Conservation (phyloP, 495 filamentous ascomycete genomes). For the Pseudoneurospora amorphoporcata region DNA sequence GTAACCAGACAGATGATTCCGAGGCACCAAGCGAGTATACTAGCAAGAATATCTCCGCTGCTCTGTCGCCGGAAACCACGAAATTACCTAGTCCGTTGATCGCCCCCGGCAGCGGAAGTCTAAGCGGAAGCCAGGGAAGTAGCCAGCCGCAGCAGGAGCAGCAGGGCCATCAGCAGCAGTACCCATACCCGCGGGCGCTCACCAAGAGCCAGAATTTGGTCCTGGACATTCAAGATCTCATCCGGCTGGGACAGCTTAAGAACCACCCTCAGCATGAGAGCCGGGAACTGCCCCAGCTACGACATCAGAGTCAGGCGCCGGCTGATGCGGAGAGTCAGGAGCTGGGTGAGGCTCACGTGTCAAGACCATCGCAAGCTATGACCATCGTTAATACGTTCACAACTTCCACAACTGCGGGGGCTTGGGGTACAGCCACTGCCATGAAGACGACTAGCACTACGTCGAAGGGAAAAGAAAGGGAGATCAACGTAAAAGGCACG, state of each 20-base stretch:
- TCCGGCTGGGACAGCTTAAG: not conserved
- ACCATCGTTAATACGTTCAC: not conserved
- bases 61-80: not conserved
- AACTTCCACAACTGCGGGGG: not conserved
- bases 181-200: not conserved
- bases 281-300: not conserved
- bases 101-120: not conserved
- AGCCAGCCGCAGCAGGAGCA: not conserved
- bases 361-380: not conserved
- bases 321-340: not conserved
- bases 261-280: not conserved
- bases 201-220: not conserved
- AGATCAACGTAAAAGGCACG: not conserved
- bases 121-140: not conserved
- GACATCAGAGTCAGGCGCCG: not conserved
- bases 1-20: not conserved
- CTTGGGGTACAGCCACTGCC: not conserved
- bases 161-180: not conserved
- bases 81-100: not conserved
- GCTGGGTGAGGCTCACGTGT: not conserved
- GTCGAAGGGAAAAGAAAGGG: not conserved
- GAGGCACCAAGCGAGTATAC: conserved; percentile 25
- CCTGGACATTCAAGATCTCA: not conserved
- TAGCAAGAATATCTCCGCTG: conserved; percentile 5
- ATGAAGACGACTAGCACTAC: not conserved